phyloP scores from a whole-genome alignment of 177 flowering plant genomes.

The Vitis hybrid region DNA sequence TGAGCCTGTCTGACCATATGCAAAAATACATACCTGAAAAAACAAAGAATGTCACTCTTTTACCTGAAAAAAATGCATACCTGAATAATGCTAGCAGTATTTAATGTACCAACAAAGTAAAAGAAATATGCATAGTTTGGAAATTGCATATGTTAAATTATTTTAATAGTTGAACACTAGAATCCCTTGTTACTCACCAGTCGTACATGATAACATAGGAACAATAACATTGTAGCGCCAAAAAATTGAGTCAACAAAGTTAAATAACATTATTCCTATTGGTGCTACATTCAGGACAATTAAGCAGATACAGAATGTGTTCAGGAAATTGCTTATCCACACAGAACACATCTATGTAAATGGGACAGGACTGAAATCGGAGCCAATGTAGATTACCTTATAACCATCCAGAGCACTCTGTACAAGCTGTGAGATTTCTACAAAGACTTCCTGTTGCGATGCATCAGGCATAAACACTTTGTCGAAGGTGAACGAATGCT shows the following conservation, averaged over 20 bases:
- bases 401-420: constrained; percentile 92
- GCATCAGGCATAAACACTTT: constrained; percentile 75
- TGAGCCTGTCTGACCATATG: constrained; percentile 10
- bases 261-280: too few relatives aligned
- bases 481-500: constrained; percentile 84
- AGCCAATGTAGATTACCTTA: constrained; percentile 43
- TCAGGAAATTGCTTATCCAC: too few relatives aligned
- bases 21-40: constrained; percentile 87
- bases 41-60: constrained; percentile 1
- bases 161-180: not conserved
- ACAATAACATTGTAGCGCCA: too few relatives aligned
- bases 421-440: constrained; percentile 92
- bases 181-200: not conserved
- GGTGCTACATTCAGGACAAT: too few relatives aligned
- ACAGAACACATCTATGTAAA: too few relatives aligned
- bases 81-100: not conserved
- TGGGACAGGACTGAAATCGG: not conserved
- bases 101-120: not conserved
- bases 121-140: not conserved
- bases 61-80: not conserved
- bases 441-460: constrained; percentile 89
- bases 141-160: not conserved
- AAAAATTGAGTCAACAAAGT: too few relatives aligned
- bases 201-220: too few relatives aligned
- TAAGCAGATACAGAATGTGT: too few relatives aligned